Conservation (phyloP, 495 filamentous ascomycete species). For the Glarea lozoyensis region DNA sequence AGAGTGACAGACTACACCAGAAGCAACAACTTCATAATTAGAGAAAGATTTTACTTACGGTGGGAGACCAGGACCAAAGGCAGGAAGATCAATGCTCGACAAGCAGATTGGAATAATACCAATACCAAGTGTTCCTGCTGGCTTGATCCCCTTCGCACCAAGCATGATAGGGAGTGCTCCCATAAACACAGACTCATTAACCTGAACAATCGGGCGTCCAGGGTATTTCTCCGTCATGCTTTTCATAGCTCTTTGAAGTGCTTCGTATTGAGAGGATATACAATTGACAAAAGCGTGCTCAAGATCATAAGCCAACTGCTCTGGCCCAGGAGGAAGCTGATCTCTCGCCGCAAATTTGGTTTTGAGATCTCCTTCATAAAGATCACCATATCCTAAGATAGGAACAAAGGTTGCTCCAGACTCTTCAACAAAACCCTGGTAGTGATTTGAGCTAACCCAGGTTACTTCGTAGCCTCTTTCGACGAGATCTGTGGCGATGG, state of each 20-base stretch:
- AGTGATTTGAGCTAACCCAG: background rate
- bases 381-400: conserved; percentile 20
- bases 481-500: background rate
- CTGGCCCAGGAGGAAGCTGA: conserved; percentile 11
- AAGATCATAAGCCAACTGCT: conserved; percentile 9
- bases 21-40: too few species aligned
- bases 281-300: conserved; percentile 14
- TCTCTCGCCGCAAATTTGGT: conserved; percentile 7
- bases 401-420: conserved; percentile 20
- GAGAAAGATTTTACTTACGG: too few species aligned
- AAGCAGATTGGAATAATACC: conserved; percentile 15
- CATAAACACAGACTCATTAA: conserved; percentile 15
- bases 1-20: too few species aligned
- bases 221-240: conserved; percentile 2
- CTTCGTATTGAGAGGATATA: conserved; percentile 13
- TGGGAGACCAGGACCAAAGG: conserved; percentile 19
- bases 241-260: conserved; percentile 11
- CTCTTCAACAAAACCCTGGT: background rate
- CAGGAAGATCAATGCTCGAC: conserved; percentile 10
- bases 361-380: conserved; percentile 16
- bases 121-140: conserved; percentile 3
- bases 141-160: conserved; percentile 4
- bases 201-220: conserved; percentile 14
- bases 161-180: conserved; percentile 18
- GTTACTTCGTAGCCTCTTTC: background rate